Conservation (phyloP, 2,329 filamentous ascomycete species). For the Tothia fuscella region DNA sequence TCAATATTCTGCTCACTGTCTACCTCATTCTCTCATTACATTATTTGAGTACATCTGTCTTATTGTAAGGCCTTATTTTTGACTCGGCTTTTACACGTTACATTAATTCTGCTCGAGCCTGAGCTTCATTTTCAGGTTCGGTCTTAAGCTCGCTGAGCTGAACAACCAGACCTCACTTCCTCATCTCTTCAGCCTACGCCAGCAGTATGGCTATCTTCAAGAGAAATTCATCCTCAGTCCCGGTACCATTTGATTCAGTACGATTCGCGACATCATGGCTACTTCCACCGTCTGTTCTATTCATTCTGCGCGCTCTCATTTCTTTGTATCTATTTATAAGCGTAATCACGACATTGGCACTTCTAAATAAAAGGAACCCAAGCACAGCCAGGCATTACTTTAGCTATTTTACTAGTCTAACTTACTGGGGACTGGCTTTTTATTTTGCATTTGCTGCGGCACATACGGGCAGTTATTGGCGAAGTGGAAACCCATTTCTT, state of each 20-base stretch:
- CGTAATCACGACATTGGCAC: conserved; percentile 47
- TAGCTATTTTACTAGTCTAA: conserved; percentile 72
- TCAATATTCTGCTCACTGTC: too few relatives aligned
- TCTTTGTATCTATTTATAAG: conserved; percentile 53
- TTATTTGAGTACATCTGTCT: too few relatives aligned
- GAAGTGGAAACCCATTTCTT: conserved; percentile 25
- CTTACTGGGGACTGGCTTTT: conserved; percentile 72
- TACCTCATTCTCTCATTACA: too few relatives aligned
- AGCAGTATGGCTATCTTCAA: not conserved
- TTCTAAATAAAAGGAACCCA: conserved; percentile 53
- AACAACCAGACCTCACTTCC: too few relatives aligned
- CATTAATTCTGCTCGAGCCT: too few relatives aligned
- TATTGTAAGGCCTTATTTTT: too few relatives aligned
- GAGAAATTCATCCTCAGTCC: not conserved
- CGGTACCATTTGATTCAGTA: conserved; percentile 12
- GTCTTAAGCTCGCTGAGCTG: too few relatives aligned
- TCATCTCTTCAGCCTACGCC: too few relatives aligned
- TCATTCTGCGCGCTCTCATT: conserved; percentile 39
- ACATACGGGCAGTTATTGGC: conserved; percentile 56
- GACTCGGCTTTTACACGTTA: too few relatives aligned
- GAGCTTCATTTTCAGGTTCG: too few relatives aligned
- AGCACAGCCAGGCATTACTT: conserved; percentile 48
- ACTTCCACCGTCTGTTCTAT: conserved; percentile 53
- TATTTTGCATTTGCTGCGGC: conserved; percentile 58
- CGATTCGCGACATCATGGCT: conserved; percentile 75